A percentile compares a stretch with the other conserved stretches of the same genome.
These are phyloP conservation scores for Rozella allomycis DNA, from an alignment of 371 early-diverging fungal species.

Conservation along the genomic window DNA sequence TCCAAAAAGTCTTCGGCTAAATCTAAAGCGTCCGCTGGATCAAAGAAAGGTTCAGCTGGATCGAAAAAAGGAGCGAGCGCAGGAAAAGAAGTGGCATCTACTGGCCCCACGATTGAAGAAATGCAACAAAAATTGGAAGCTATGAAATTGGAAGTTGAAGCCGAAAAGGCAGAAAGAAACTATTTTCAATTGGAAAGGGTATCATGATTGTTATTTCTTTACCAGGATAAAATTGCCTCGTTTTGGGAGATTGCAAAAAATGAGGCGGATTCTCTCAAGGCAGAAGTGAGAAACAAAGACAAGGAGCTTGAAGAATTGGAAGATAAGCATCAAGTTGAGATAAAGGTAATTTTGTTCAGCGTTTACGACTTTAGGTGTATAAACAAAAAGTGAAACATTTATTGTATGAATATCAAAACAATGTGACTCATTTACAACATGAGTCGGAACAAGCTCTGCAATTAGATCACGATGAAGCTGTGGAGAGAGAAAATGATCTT, in stretches of 20 bases:
- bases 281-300: slow-evolving; percentile 25
- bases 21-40: too few species aligned
- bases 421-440: slow-evolving; percentile 32
- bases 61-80: too few species aligned
- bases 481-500: slow-evolving; percentile 10
- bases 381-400: slow-evolving; percentile 41
- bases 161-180: slow-evolving; percentile 27
- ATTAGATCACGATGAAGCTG: slow-evolving; percentile 21
- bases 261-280: slow-evolving; percentile 14
- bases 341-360: slow-evolving; percentile 14
- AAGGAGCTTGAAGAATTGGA: slow-evolving; percentile 31
- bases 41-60: too few species aligned
- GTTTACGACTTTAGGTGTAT: slow-evolving; percentile 14
- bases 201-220: neutral
- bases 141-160: slow-evolving; percentile 14
- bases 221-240: slow-evolving; percentile 23
- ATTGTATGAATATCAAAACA: slow-evolving; percentile 38
- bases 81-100: too few species aligned
- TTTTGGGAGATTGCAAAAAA: slow-evolving; percentile 32
- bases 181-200: slow-evolving; percentile 31
- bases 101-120: too few species aligned
- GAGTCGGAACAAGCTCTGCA: slow-evolving; percentile 25
- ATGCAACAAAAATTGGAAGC: too few species aligned
- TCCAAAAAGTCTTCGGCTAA: too few species aligned
- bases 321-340: slow-evolving; percentile 34